Evolutionary conservation across 2,329 filamentous ascomycete genomes (phyloP), one percentile per base, ranked within the genome.

Genomic region (Dothideomycetidae sp.): DNA sequence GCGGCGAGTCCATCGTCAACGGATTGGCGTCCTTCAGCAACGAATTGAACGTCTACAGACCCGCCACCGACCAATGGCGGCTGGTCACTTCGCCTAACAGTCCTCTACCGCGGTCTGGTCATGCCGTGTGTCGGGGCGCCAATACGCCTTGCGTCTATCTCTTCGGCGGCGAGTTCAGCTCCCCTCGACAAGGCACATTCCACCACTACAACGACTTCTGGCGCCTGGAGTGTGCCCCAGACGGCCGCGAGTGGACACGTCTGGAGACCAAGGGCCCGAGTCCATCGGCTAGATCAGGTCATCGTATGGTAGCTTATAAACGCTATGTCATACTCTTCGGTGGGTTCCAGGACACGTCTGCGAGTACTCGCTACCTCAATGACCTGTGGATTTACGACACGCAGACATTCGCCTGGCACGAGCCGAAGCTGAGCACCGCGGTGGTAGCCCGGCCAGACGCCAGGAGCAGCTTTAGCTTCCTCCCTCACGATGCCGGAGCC

Each of bases 161-260:
- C 11, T 96, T 96, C 53, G 90, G 90, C 46, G 90, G 88, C 43
- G 90, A 98, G 60, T 98, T 98, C 58, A 92, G 82, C 41, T 88
- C 80, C 17, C 90, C 90, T 2, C 96, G 94, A 56, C 90, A 96
- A 60, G 90, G 90, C 3, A 96, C 88, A 0, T 98, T 98, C 53
- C 94, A 98, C 58, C 90, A 98, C 60, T 98, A 98, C 63, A 93
- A 93, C 52, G 90, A 96, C 61, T 96, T 98, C 57, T 98, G 90
- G 88, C 71, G 80, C 34, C 70, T 96, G 30, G 86, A 96, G 53
- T 26, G 21, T n/a, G 21, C 21, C 21, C 81, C 88, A 1, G 71
- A 70, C 5, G 77, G 73, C 5, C 71, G 85, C 50, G 90, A 98
- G 63, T 98, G 90, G 90, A 81, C 75, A 40, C 80, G 86, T 43